phyloP scores from a whole-genome alignment of 2,329 filamentous ascomycete genomes.

The Alternaria sp. region DNA sequence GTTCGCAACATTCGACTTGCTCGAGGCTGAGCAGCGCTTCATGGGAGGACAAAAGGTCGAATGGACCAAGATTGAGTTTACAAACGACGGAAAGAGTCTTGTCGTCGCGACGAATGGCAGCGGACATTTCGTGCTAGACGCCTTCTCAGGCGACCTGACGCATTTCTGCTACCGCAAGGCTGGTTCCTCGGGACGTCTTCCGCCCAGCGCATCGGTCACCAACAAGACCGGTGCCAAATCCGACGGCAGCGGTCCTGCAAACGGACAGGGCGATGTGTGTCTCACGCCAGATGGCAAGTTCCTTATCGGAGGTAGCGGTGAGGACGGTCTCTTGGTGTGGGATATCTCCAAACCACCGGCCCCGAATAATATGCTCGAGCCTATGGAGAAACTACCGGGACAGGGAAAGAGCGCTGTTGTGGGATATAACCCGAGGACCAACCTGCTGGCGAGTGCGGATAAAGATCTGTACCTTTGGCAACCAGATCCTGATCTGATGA shows the following conservation, averaged over 20 bases:
- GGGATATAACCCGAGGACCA: slow-evolving; percentile 88
- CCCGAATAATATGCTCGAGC: slow-evolving; percentile 66
- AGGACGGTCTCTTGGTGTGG: slow-evolving; percentile 82
- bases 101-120: slow-evolving; percentile 82
- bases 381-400: slow-evolving; percentile 69
- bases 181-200: slow-evolving; percentile 53
- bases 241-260: slow-evolving; percentile 36
- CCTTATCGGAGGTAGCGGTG: slow-evolving; percentile 77
- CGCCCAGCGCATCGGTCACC: slow-evolving; percentile 52
- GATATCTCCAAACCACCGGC: slow-evolving; percentile 66
- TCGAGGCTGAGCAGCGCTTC: slow-evolving; percentile 63
- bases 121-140: slow-evolving; percentile 92
- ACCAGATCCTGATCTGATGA: slow-evolving; percentile 53
- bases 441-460: slow-evolving; percentile 89
- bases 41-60: slow-evolving; percentile 59
- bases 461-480: slow-evolving; percentile 68
- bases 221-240: slow-evolving; percentile 61
- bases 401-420: slow-evolving; percentile 71
- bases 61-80: slow-evolving; percentile 94
- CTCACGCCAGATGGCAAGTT: slow-evolving; percentile 90
- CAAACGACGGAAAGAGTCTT: slow-evolving; percentile 90
- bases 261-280: slow-evolving; percentile 76
- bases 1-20: slow-evolving; percentile 83
- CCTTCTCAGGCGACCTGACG: slow-evolving; percentile 81
- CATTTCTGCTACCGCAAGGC: slow-evolving; percentile 67